These are phyloP conservation scores for Cyclotella atomus DNA, from an alignment of 108 stramenopile genomes.

Conservation along the genomic window DNA sequence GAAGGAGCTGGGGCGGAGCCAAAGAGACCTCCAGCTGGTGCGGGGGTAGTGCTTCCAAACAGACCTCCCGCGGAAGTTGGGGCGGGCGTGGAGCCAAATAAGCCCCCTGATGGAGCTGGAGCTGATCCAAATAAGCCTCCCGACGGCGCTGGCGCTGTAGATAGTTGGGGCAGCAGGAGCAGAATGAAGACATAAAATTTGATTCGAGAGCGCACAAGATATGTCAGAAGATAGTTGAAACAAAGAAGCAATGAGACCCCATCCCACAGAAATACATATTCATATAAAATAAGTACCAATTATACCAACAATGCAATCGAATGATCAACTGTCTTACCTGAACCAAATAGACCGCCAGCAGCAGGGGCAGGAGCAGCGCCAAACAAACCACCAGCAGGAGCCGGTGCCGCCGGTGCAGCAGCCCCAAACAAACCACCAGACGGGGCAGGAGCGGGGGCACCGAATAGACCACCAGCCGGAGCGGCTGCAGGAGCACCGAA, in stretches of 20 bases:
- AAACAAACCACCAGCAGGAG: conserved; percentile 46
- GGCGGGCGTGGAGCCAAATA: conserved; percentile 21
- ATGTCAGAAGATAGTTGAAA: background rate
- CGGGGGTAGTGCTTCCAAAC: conserved; percentile 28
- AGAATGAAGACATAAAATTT: background rate
- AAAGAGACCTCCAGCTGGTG: conserved; percentile 23
- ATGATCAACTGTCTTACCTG: conserved; percentile 13
- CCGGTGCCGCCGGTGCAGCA: conserved; percentile 53
- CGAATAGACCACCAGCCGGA: conserved; percentile 60
- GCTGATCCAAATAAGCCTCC: conserved; percentile 18
- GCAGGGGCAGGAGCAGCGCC: conserved; percentile 35
- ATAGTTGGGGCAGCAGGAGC: background rate
- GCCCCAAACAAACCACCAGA: conserved; percentile 30
- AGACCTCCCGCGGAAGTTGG: conserved; percentile 36
- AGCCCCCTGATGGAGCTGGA: conserved; percentile 29
- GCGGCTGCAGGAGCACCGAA: conserved; percentile 24
- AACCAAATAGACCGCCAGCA: conserved; percentile 28
- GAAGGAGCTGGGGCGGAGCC: conserved; percentile 9
- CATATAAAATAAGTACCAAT: background rate
- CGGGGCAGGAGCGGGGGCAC: conserved; percentile 45
- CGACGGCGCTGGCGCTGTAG: background rate
- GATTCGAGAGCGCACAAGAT: background rate
- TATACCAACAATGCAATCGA: background rate
- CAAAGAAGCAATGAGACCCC: background rate
- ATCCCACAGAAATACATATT: background rate